Evolutionary conservation across 352 stramenopile species (phyloP), one percentile per base, ranked within the genome.

Genomic region (Pythium rhizo-oryzae): DNA sequence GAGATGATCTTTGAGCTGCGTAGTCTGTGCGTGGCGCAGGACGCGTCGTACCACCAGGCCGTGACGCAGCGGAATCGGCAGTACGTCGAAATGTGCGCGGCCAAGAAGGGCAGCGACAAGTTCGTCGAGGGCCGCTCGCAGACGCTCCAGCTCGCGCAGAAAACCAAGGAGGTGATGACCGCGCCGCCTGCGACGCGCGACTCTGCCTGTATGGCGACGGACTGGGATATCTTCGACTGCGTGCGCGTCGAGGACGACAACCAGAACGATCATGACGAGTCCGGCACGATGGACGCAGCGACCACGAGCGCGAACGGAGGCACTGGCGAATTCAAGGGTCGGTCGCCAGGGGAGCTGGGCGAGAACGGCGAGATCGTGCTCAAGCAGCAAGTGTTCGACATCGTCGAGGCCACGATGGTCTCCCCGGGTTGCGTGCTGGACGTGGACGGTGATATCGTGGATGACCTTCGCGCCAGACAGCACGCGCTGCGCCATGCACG

Each of bases 171-270:
- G 47, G 89, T 96, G 12, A 92, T 93, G 87, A 90, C 86, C 12
- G 80, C 81, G 2, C 89, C 90, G 0, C 85, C 87, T 2, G 79
- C 84, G n/a, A 95, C 87, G 37, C 76, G 80, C 23, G 84, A 93
- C 71, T 84, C 75, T 30, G 81, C 87, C 12, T 90, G 82, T 62
- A 77, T 82, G 44, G 87, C 87, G 2, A 96, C 88, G 1, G 78
- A 91, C 59, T 97, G 89, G 89, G 90, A 96, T 66, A 96, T 97
- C 59, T 94, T 86, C 49, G 90, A 97, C 69, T 89, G 78, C 49
- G 62, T 70, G 8, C 67, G 70, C n/a, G 64, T 72, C n/a, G 69
- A 77, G 37, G 77, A 84, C 16, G 77, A 84, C 25, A 78, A 62
- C 47, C 60, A 46, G 39, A 79, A 75, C 52, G 72, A 78, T n/a